Conservation (phyloP, 441 rosid species). For the Syzygium malaccense region DNA sequence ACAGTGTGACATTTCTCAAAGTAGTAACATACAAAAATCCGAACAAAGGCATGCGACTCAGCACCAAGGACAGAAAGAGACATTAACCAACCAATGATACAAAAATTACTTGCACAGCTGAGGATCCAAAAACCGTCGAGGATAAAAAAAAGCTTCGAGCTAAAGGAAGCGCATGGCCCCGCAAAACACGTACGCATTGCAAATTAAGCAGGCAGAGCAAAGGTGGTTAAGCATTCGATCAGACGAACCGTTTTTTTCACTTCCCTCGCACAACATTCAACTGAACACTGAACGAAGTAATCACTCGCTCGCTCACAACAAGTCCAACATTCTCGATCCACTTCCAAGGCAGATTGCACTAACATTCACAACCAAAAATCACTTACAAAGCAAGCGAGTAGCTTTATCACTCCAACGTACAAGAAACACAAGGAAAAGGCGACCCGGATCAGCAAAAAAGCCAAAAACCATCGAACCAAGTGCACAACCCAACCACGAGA, state of each 20-base stretch:
- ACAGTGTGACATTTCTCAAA: not conserved
- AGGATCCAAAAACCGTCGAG: not conserved
- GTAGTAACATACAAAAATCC: not conserved
- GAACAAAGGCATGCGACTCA: not conserved
- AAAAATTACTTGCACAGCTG: not conserved
- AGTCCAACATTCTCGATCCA: not conserved
- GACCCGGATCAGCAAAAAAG: not conserved
- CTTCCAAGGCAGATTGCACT: not conserved
- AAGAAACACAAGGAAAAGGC: not conserved
- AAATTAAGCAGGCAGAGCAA: not conserved
- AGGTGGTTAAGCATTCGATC: not conserved
- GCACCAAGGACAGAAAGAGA: not conserved
- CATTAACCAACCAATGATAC: not conserved
- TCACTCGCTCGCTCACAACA: too few relatives aligned
- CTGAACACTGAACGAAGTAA: not conserved
- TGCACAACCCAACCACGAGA: not conserved
- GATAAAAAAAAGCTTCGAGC: not conserved
- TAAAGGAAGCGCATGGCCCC: not conserved
- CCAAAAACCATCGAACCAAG: not conserved
- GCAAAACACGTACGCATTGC: not conserved
- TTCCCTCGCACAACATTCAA: not conserved
- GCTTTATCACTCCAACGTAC: not conserved
- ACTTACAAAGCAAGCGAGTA: not conserved
- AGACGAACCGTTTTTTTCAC: not conserved
- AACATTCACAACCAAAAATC: not conserved